Evolutionary conservation across 192 early-diverging fungal species (phyloP).

Genomic region (Backusella sp.): DNA sequence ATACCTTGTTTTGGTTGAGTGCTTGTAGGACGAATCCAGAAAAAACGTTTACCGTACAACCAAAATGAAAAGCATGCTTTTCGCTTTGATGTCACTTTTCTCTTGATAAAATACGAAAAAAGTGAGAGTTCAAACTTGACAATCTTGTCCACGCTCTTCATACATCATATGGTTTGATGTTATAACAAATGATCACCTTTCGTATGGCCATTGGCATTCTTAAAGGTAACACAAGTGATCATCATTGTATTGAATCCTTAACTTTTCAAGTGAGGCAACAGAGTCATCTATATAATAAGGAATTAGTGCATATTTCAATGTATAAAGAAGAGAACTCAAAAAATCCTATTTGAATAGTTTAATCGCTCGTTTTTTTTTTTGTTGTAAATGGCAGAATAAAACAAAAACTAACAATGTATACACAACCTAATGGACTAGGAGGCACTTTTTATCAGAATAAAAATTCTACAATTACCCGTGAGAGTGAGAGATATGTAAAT

Average conservation of each 20-base stretch:
- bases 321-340: not conserved
- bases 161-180: not conserved
- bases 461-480: too few species aligned
- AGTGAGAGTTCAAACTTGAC: not conserved
- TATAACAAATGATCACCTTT: not conserved
- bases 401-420: too few species aligned
- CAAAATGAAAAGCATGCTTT: not conserved
- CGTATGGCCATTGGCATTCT: too few species aligned
- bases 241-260: too few species aligned
- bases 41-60: not conserved
- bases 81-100: not conserved
- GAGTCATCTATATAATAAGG: not conserved
- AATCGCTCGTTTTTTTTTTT: too few species aligned
- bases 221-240: too few species aligned
- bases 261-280: too few species aligned
- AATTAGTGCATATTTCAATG: not conserved
- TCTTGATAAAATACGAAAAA: not conserved
- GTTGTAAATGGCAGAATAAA: too few species aligned
- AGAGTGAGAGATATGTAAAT: too few species aligned
- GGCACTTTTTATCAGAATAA: too few species aligned
- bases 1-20: not conserved
- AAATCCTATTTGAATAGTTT: too few species aligned
- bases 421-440: too few species aligned
- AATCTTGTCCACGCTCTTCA: not conserved
- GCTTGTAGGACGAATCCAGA: not conserved